A percentile compares a stretch with the other conserved stretches of the same genome.
Evolutionary conservation across 2,329 filamentous ascomycete genomes (phyloP).

Genomic region (Apiospora phragmitis): DNA sequence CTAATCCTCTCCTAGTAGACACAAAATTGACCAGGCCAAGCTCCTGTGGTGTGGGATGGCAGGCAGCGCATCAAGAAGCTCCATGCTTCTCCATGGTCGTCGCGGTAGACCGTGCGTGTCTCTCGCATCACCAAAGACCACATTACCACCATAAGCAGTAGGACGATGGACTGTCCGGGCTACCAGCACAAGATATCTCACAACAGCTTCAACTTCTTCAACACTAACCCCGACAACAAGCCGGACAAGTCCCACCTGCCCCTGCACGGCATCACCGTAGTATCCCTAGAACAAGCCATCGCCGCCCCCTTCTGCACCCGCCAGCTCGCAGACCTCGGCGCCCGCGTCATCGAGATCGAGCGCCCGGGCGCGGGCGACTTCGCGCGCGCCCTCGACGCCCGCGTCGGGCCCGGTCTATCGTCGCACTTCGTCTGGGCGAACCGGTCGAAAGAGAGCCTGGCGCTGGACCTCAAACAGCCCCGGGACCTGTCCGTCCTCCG

Average conservation of each 20-base stretch:
- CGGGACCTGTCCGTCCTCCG: slow-evolving; percentile 44
- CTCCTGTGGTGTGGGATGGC: neutral
- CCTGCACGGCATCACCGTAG: slow-evolving; percentile 48
- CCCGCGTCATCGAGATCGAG: slow-evolving; percentile 56
- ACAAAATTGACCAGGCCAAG: neutral
- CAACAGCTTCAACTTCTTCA: neutral
- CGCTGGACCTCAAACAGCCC: slow-evolving; percentile 47
- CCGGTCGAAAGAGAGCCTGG: slow-evolving; percentile 53
- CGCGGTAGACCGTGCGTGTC: neutral
- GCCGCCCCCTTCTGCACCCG: slow-evolving; percentile 55
- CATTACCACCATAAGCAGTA: neutral
- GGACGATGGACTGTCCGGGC: neutral
- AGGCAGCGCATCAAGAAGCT: neutral
- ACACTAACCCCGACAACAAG: neutral
- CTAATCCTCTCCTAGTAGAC: neutral
- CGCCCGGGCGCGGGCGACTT: slow-evolving; percentile 53
- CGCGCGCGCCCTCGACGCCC: slow-evolving; percentile 50
- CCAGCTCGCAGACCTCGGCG: slow-evolving; percentile 54
- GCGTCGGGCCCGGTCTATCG: slow-evolving; percentile 45
- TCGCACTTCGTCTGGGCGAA: slow-evolving; percentile 60
- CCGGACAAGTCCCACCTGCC: slow-evolving; percentile 22
- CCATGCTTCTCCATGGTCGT: neutral
- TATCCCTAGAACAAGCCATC: slow-evolving; percentile 55
- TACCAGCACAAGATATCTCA: neutral
- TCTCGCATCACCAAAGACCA: neutral